These are phyloP conservation scores for Scenedesmus sp. DNA, from an alignment of 163 green algal genomes.

Conservation along the genomic window DNA sequence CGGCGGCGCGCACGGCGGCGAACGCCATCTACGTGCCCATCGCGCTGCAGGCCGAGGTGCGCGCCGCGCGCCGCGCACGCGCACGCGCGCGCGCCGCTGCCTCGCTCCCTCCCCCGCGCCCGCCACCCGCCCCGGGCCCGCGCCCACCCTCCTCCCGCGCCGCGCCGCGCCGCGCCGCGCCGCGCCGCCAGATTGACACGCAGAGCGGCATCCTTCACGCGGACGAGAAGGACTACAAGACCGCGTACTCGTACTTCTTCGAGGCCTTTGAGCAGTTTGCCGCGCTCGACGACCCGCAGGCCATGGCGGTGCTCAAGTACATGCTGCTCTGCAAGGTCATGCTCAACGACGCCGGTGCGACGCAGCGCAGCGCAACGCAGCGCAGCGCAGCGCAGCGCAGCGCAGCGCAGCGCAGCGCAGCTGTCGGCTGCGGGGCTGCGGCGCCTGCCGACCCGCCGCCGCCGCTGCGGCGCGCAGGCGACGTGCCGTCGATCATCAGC, in stretches of 20 bases:
- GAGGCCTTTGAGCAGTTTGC: slow-evolving; percentile 96
- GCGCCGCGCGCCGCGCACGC: neutral
- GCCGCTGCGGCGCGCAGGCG: neutral
- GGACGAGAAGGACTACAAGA: slow-evolving; percentile 99
- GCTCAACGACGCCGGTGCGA: slow-evolving; percentile 67
- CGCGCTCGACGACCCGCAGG: slow-evolving; percentile 84
- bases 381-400: neutral
- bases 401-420: neutral
- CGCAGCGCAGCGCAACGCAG: slow-evolving; percentile 31
- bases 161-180: no score
- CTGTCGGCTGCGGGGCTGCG: no score
- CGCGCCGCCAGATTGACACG: slow-evolving; percentile 83
- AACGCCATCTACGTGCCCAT: slow-evolving; percentile 98
- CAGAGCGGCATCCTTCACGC: slow-evolving; percentile 94
- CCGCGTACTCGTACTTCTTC: slow-evolving; percentile 98
- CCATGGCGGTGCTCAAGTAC: slow-evolving; percentile 93
- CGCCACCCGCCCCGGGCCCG: no score
- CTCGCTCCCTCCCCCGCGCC: neutral
- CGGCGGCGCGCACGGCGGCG: slow-evolving; percentile 92
- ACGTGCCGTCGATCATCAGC: slow-evolving; percentile 79
- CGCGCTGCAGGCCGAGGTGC: slow-evolving; percentile 80
- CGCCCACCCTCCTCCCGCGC: no score
- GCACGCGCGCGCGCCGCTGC: neutral
- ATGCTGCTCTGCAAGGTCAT: slow-evolving; percentile 99
- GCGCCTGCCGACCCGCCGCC: no score